These are phyloP conservation scores for Amanita jacksonii DNA, from an alignment of 768 basidiomycete genomes.

Conservation along the genomic window DNA sequence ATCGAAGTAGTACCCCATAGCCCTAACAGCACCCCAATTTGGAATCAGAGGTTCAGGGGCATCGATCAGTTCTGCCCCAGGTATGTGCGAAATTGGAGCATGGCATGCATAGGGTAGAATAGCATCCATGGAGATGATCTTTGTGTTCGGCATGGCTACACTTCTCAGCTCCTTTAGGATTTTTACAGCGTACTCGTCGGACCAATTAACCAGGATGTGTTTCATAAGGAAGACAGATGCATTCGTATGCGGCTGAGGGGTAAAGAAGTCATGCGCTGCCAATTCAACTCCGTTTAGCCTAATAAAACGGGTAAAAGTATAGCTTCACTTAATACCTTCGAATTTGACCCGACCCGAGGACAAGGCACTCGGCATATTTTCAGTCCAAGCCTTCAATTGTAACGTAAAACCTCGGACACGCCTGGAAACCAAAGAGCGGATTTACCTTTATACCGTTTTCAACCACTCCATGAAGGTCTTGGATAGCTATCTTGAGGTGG, in stretches of 20 bases:
- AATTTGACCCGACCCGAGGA: constrained; percentile 12
- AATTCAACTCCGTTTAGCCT: background rate
- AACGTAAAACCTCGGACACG: no score
- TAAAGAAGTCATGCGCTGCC: constrained; percentile 27
- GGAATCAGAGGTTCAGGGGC: constrained; percentile 28
- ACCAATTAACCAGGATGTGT: constrained; percentile 30
- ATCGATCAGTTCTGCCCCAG: constrained; percentile 15
- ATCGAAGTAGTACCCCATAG: constrained; percentile 26
- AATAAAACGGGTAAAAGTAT: background rate
- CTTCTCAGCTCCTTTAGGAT: constrained; percentile 25
- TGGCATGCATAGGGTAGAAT: constrained; percentile 21
- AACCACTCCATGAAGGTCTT: constrained; percentile 15
- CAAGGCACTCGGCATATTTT: constrained; percentile 12
- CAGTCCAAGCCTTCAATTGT: constrained; percentile 5
- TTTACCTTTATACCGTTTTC: constrained; percentile 10
- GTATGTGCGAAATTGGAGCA: constrained; percentile 8
- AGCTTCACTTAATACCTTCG: constrained; percentile 11
- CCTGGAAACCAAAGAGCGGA: no score
- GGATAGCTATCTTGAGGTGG: constrained; percentile 16
- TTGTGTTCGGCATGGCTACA: constrained; percentile 23
- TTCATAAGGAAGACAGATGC: constrained; percentile 28
- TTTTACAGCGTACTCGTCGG: constrained; percentile 19
- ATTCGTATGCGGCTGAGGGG: constrained; percentile 23
- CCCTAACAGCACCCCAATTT: constrained; percentile 29
- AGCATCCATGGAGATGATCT: constrained; percentile 25